Evolutionary conservation across 257 asterid species (phyloP), one percentile per base, ranked within the genome.

Genomic region (Ehretia macrophylla): DNA sequence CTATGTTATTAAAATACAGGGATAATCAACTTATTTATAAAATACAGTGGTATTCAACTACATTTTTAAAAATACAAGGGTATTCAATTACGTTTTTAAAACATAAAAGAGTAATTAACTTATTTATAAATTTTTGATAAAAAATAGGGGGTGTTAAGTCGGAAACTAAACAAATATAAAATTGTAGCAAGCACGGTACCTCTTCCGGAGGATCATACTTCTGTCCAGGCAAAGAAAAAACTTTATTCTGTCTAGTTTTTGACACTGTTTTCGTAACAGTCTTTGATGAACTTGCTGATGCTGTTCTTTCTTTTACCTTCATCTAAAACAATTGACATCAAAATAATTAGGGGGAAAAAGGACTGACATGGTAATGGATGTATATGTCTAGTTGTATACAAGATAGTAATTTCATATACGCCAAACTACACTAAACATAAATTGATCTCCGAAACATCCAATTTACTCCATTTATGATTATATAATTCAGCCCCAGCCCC

Each of bases 181-280:
- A 61, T 42, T 1, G 12, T 2, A 42, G n/a, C 16, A 10, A 42
- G 6, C 35, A 40, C 58, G 58, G 49, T 58, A 91, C 98, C 98
- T 91, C 95, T 79, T 91, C 98, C 10, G 98, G 98, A 52, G 76
- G 82, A 48, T 87, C 98, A 70, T 17, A 83, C 70, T 90, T 90
- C 87, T 90, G 98, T 37, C 98, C 96, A 0, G 96, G 75, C 81
- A 91, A 81, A 17, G 98, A 78, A 70, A 23, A 91, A 12, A 79
- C 92, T 79, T 91, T 87, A 86, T 82, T 91, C 72, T 66, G 86
- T 71, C 89, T 70, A 40, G 96, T 75, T 74, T 69, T 87, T 4
- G 87, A 72, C 58, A 67, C 85, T 0, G 85, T 77, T 72, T 79
- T n/a, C n/a, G n/a, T 74, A 22, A 53, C 79, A 1, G 64, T 58